These are phyloP conservation scores for Candida odintsovae DNA, from an alignment of 805 yeast species.

Conservation along the genomic window DNA sequence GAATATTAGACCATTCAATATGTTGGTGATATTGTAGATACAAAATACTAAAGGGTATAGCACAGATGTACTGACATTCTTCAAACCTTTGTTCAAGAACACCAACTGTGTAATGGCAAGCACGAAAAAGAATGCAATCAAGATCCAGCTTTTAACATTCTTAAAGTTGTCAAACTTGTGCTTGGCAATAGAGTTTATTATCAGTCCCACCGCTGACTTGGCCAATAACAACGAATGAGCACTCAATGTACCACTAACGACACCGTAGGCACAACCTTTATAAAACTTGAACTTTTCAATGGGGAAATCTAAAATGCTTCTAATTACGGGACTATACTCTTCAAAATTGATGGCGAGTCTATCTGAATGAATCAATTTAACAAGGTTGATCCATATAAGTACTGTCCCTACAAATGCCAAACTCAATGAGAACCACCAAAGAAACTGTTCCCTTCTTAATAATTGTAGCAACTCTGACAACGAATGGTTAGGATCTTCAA, in stretches of 20 bases:
- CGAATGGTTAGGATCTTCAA: constrained; percentile 47
- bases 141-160: constrained; percentile 39
- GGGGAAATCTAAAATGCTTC: constrained; percentile 1
- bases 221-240: constrained; percentile 85
- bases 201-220: constrained; percentile 72
- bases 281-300: constrained; percentile 22
- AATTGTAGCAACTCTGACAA: constrained; percentile 41
- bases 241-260: constrained; percentile 68
- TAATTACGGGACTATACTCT: not conserved
- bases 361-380: constrained; percentile 7
- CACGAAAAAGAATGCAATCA: constrained; percentile 48
- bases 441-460: constrained; percentile 40
- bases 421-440: constrained; percentile 48
- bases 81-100: constrained; percentile 68
- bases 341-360: not conserved
- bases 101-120: constrained; percentile 69
- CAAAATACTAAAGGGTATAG: constrained; percentile 84
- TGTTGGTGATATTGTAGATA: constrained; percentile 67
- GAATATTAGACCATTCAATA: constrained; percentile 59
- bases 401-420: constrained; percentile 24
- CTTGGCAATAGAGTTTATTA: constrained; percentile 38
- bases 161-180: constrained; percentile 33
- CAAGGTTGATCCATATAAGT: constrained; percentile 24
- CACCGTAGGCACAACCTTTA: constrained; percentile 61
- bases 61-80: constrained; percentile 65